Base-by-base conservation (phyloP, 495 filamentous ascomycete genomes). In the Aspergillus kassunensis region DNA sequence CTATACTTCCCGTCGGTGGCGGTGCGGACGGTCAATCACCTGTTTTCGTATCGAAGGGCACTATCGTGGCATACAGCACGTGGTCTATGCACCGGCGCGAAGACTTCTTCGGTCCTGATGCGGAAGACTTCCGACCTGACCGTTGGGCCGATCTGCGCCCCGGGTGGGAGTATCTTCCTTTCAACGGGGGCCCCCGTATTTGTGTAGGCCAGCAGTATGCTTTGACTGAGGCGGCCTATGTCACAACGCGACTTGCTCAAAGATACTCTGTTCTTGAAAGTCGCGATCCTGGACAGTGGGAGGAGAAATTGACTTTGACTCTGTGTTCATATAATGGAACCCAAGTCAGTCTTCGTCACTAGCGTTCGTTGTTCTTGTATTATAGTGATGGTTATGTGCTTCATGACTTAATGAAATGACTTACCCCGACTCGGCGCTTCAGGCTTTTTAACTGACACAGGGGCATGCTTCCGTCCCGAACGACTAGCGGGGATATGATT, bases 151-250 rank as follows among this genome's bases (percentile, higher is more conserved):
- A 61, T 39, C 30, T 44, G 1, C 62, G 61, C 21, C 42, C 53
- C 45, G 60, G 67, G 27, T 88, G 84, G 84, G 80, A 82, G 49
- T 90, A 84, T 67, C 70, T 89, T 24, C 84, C 84, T 7, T 89
- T 90, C 68, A 87, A 86, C 59, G 83, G 83, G 31, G 85, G 88
- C 0, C 86, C 88, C 34, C 73, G 89, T 31, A 90, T 92, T 50
- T 95, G 89, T 65, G 79, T 92, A 53, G 89, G 90, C 3, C 88
- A 80, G 52, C 77, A 80, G 66, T 76, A 73, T 41, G 87, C 87
- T 15, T 71, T 90, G 34, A 87, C 86, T 5, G 86, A 89, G 72
- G 86, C 85, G 54, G 74, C 69, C 1, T 90, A 88, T 59, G 81
- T 83, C 30, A 74, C 85, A 16, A 79, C 81, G 16, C 66, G 84